These are phyloP conservation scores for Paramecium sexaurelia DNA, from an alignment of 73 alveolate genomes.

Conservation along the genomic window DNA sequence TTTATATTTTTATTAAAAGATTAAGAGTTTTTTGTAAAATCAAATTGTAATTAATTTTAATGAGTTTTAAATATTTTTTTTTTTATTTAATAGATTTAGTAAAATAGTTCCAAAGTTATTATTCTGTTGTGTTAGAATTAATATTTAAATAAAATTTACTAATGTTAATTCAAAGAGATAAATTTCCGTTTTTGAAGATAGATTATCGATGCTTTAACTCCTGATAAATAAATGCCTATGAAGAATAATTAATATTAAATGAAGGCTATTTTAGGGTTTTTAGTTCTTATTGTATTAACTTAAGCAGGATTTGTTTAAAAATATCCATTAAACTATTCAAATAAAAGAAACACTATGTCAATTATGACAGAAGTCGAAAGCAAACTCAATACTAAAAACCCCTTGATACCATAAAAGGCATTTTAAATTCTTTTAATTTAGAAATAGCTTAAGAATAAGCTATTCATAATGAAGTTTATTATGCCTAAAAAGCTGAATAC, in stretches of 20 bases:
- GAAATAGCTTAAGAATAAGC: conserved; percentile 36
- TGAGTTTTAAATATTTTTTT: too few species aligned
- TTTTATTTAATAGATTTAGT: too few species aligned
- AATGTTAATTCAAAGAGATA: neutral
- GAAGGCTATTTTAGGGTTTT: neutral
- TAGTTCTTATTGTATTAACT: neutral
- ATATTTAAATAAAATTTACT: too few species aligned
- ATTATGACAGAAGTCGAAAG: conserved; percentile 51
- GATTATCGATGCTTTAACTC: neutral
- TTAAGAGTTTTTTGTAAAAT: too few species aligned
- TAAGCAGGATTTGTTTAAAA: conserved; percentile 9
- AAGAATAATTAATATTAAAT: neutral
- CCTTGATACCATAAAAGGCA: conserved; percentile 49
- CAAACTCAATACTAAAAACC: neutral
- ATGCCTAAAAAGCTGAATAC: conserved; percentile 34
- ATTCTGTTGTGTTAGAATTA: too few species aligned
- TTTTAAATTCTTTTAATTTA: neutral
- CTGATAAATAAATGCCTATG: neutral
- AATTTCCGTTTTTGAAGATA: neutral
- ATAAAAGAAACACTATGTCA: conserved; percentile 27
- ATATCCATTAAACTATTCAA: conserved; percentile 18
- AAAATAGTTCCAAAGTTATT: too few species aligned
- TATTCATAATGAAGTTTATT: conserved; percentile 26
- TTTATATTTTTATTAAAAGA: too few species aligned
- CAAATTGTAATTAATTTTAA: too few species aligned